Base-by-base conservation (phyloP, 768 basidiomycete genomes). In the Suillus tomentosus region DNA sequence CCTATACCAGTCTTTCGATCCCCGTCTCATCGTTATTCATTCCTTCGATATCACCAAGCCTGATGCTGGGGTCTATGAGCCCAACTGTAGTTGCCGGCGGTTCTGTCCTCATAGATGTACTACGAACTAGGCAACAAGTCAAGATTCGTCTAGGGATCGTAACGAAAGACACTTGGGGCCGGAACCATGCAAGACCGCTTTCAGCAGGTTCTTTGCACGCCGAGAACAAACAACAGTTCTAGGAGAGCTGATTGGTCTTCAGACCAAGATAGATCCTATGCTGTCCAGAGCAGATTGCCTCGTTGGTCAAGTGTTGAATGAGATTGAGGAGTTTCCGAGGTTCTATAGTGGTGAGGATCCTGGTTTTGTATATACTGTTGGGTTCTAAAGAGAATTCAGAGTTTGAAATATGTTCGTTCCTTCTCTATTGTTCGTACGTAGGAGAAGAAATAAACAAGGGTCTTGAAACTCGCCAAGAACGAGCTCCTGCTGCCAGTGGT, bases 11-110 rank as follows among this genome's bases (percentile, higher is more conserved):
- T 89, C 42, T 40, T 90, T 94, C 37, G 88, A 92, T 66, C 95
- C 97, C 0, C 88, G 90, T 40, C 89, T 99, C 68, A 98, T 99
- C 75, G 95, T 99, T 76, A 99, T 99, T 77, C 94, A 96, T 68
- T 97, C 95, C 22, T 99, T 99, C 79, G 97, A 99, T 76, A 96
- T 99, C 76, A 99, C 99, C 85, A 27, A 27, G 78, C 97, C 97
- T 13, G 97, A 96, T 73, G 88, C 96, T 3, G 94, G 95, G 72
- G 95, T 99, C 4, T 1, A 96, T 70, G 97, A 99, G 54, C 85
- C 99, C 65, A 96, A 98, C 79, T 96, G 96, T 65, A 97, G 97
- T 73, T 27, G 27, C 27, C 3, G 27, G 27, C 27, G 27, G 97
- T 22, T 95, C 92, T 14, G 96, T 99, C 72, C 84, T 99, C 67